Percentiles rank a stretch among this genome's conserved stretches.
phyloP scores from a whole-genome alignment of 1,139 yeast genomes.

The Taphrina populina region DNA sequence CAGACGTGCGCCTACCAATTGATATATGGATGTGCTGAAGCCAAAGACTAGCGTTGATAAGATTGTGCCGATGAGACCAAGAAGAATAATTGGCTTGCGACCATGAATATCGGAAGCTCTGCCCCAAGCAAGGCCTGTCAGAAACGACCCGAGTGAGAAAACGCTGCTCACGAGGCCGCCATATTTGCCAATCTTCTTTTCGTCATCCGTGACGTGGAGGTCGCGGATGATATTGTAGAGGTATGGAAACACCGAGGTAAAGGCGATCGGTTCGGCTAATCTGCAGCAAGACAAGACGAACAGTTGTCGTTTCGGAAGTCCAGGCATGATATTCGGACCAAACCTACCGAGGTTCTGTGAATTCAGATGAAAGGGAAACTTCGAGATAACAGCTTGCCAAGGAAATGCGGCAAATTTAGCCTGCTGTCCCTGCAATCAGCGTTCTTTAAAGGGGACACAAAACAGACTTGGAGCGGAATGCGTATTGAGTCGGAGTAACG shows the following conservation, averaged over 20 bases:
- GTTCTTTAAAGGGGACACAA: no score
- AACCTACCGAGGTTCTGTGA: no score
- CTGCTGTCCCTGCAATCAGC: no score
- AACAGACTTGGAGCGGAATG: no score
- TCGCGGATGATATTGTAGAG: slow-evolving; percentile 23
- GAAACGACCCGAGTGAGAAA: slow-evolving; percentile 49
- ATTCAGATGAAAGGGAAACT: no score
- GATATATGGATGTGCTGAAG: slow-evolving; percentile 52
- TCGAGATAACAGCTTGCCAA: no score
- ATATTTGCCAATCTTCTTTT: slow-evolving; percentile 29
- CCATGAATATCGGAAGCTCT: slow-evolving; percentile 56
- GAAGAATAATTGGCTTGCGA: slow-evolving; percentile 56
- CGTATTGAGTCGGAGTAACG: no score
- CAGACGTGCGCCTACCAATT: slow-evolving; percentile 56
- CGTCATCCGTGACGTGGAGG: slow-evolving; percentile 27
- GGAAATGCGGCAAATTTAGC: no score
- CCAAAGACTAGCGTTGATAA: slow-evolving; percentile 55
- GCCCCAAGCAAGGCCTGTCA: slow-evolving; percentile 63
- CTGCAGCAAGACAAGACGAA: slow-evolving; percentile 27
- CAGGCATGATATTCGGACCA: no score
- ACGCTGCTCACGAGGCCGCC: slow-evolving; percentile 36
- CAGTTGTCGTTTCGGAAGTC: slow-evolving; percentile 27
- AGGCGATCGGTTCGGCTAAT: slow-evolving; percentile 32
- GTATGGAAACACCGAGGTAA: slow-evolving; percentile 31
- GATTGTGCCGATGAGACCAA: slow-evolving; percentile 56